A percentile compares a stretch with the other conserved stretches of the same genome.
Evolutionary conservation across 2,329 filamentous ascomycete genomes (phyloP).

Genomic region (Claviceps capensis): DNA sequence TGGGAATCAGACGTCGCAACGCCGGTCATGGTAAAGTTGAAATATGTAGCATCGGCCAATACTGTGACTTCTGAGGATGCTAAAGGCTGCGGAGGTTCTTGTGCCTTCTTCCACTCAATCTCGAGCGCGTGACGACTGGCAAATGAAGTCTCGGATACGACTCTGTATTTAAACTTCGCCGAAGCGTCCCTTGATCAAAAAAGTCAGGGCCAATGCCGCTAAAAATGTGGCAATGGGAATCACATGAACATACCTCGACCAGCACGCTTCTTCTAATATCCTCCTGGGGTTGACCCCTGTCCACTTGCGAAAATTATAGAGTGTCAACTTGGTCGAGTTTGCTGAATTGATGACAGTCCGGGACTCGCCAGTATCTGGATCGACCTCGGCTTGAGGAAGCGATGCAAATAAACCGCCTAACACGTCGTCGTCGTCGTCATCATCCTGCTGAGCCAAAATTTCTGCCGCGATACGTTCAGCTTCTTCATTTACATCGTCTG

Average conservation of each 20-base stretch:
- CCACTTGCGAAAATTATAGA: conserved; percentile 77
- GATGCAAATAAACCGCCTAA: conserved; percentile 39
- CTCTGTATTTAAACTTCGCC: conserved; percentile 51
- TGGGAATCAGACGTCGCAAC: conserved; percentile 60
- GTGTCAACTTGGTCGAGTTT: conserved; percentile 41
- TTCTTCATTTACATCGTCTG: conserved; percentile 35
- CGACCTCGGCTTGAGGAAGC: conserved; percentile 46
- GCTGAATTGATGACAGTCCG: conserved; percentile 39
- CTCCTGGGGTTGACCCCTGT: conserved; percentile 62
- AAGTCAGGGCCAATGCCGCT: background rate
- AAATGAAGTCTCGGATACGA: conserved; percentile 61
- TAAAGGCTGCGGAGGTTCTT: conserved; percentile 31
- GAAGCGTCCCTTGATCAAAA: conserved; percentile 45
- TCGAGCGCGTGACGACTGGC: conserved; percentile 62
- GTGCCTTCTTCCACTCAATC: conserved; percentile 66
- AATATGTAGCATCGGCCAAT: conserved; percentile 32
- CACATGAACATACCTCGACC: conserved; percentile 43
- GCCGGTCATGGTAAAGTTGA: conserved; percentile 59
- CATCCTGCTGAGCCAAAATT: conserved; percentile 41
- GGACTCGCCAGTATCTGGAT: conserved; percentile 43
- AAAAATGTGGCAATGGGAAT: background rate
- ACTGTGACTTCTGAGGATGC: conserved; percentile 29
- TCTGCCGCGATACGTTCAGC: conserved; percentile 46
- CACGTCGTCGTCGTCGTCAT: conserved; percentile 41
- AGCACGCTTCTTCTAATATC: conserved; percentile 76